Percentiles rank a stretch among this genome's conserved stretches.
Evolutionary conservation across 2,329 filamentous ascomycete genomes (phyloP).

Genomic region (Helminthosporium solani): DNA sequence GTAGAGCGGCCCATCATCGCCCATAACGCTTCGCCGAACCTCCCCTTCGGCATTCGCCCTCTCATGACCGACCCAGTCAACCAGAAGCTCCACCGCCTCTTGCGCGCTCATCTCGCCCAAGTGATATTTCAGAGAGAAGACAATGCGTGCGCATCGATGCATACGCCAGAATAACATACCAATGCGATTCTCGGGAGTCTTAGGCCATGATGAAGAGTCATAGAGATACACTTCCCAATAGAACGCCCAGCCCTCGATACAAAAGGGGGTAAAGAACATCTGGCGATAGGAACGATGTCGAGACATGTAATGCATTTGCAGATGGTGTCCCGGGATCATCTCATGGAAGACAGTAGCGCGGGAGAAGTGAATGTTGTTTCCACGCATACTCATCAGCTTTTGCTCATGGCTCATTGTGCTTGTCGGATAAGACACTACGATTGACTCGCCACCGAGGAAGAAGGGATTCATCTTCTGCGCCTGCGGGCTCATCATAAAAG

Average conservation of each 20-base stretch:
- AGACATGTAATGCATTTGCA: slow-evolving; percentile 54
- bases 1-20: slow-evolving; percentile 59
- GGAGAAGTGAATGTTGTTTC: slow-evolving; percentile 60
- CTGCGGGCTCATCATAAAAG: slow-evolving; percentile 58
- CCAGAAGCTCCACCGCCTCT: slow-evolving; percentile 59
- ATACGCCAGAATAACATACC: slow-evolving; percentile 64
- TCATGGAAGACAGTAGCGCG: slow-evolving; percentile 63
- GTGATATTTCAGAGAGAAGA: slow-evolving; percentile 61
- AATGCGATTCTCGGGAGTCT: slow-evolving; percentile 54
- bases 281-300: slow-evolving; percentile 53
- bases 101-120: slow-evolving; percentile 55
- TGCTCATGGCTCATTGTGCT: slow-evolving; percentile 54
- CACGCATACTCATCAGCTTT: slow-evolving; percentile 62
- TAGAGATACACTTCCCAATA: slow-evolving; percentile 64
- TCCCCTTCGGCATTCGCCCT: slow-evolving; percentile 61
- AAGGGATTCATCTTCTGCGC: slow-evolving; percentile 59
- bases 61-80: slow-evolving; percentile 60
- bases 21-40: slow-evolving; percentile 58
- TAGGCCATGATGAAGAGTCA: slow-evolving; percentile 53
- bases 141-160: slow-evolving; percentile 61
- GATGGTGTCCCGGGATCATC: slow-evolving; percentile 60
- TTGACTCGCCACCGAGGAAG: slow-evolving; percentile 57
- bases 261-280: slow-evolving; percentile 60
- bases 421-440: slow-evolving; percentile 60
- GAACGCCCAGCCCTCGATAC: slow-evolving; percentile 62